Conservation (phyloP, 805 yeast species). For the Wickerhamiella kurtzmanii region DNA sequence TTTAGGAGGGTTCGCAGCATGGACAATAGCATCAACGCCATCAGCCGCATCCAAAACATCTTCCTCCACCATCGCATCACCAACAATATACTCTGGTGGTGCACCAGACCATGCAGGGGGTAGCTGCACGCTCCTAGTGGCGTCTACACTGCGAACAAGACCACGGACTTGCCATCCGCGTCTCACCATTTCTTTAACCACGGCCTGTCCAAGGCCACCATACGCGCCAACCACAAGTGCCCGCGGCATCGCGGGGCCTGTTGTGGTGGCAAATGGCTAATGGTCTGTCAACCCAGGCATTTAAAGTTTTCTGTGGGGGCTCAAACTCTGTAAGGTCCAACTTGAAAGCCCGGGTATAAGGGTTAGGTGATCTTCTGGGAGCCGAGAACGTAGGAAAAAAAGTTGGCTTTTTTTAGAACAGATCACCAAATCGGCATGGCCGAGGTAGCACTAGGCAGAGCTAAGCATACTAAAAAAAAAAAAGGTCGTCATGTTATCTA, state of each 20-base stretch:
- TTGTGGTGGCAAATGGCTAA: not conserved
- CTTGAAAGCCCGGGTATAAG: too few relatives aligned
- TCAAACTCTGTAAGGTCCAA: too few relatives aligned
- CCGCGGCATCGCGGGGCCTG: not conserved
- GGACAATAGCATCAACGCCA: not conserved
- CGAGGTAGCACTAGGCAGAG: too few relatives aligned
- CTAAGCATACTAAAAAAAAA: too few relatives aligned
- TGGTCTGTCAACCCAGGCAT: not conserved
- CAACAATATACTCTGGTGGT: not conserved
- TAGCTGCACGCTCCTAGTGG: not conserved
- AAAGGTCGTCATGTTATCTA: too few relatives aligned
- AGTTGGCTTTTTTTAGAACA: too few relatives aligned
- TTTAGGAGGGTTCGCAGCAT: not conserved
- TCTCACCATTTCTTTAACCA: not conserved
- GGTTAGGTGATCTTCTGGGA: too few relatives aligned
- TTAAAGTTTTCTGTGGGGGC: not conserved
- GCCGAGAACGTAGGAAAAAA: too few relatives aligned
- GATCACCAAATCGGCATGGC: too few relatives aligned
- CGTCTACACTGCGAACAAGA: too few relatives aligned
- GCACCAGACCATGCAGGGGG: not conserved
- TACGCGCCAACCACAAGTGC: not conserved
- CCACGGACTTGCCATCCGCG: not conserved
- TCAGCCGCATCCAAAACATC: not conserved
- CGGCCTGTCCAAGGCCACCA: not conserved
- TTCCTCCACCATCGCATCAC: not conserved